phyloP scores from a whole-genome alignment of 2,329 filamentous ascomycete genomes.

The Penicillium sp. region DNA sequence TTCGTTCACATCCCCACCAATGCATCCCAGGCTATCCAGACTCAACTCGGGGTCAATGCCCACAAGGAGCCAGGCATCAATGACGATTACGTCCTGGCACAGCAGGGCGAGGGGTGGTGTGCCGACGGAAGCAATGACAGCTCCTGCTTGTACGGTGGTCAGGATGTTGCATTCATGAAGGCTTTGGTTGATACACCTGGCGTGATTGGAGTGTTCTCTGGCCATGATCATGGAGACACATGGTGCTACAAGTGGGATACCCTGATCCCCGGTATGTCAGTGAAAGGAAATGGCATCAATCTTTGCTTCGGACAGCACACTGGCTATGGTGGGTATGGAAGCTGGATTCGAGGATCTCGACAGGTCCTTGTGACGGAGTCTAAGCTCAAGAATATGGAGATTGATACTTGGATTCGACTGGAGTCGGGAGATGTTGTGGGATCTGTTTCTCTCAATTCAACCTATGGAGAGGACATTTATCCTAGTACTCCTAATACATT shows the following conservation, averaged over 20 bases:
- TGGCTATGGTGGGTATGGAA: constrained; percentile 73
- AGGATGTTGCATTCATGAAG: constrained; percentile 69
- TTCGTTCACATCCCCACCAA: constrained; percentile 62
- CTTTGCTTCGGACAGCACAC: constrained; percentile 69
- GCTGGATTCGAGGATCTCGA: constrained; percentile 66
- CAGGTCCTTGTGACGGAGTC: constrained; percentile 59
- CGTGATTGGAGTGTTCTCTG: constrained; percentile 65
- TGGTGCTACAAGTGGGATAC: constrained; percentile 57
- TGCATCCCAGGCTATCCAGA: constrained; percentile 50
- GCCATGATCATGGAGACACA: constrained; percentile 69
- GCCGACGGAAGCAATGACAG: constrained; percentile 15
- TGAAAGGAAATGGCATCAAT: constrained; percentile 52
- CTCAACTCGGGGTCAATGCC: constrained; percentile 48
- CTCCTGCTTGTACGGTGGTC: constrained; percentile 41
- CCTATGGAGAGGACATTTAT: constrained; percentile 59
- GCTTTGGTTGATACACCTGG: constrained; percentile 62
- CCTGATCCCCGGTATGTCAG: constrained; percentile 34
- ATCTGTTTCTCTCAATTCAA: constrained; percentile 62
- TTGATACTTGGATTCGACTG: constrained; percentile 67
- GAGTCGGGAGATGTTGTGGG: constrained; percentile 62
- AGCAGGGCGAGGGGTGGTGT: constrained; percentile 23
- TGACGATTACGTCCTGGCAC: constrained; percentile 49
- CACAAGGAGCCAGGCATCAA: constrained; percentile 55
- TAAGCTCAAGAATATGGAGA: constrained; percentile 47
- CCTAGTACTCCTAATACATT: constrained; percentile 10